Base-by-base conservation (phyloP, 179 eudicot genomes). In the Dionaea muscipula region DNA sequence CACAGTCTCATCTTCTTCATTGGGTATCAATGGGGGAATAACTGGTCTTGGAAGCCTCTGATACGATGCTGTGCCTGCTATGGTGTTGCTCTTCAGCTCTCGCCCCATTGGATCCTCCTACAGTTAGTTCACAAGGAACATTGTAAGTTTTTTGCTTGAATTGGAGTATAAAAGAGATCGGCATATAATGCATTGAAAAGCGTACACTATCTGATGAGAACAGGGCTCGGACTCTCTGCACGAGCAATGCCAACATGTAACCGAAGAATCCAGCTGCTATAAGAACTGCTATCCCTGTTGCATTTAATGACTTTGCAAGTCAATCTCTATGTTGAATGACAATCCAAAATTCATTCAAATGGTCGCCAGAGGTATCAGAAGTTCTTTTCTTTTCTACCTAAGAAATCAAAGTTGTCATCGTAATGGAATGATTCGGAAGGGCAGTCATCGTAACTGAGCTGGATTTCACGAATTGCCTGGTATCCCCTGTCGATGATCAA, bases 391-490 rank as follows among this genome's bases (percentile, higher is more conserved):
- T 33, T 33, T 13, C 37, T 0, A 33, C 7, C 37, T 33, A 13
- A 6, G 12, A 81, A 54, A 60, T 64, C 69, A 56, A 72, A 68
- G 63, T 74, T 75, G 39, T 52, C 70, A 26, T 79, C 80, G 28
- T 73, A 48, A 16, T 65, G 51, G 37, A 24, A n/a, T n/a, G n/a
- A 67, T 61, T 70, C 64, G 27, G 72, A 69, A 17, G 83, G 61
- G 55, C 97, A 90, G 67, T 90, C 95, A 47, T 71, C 75, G 27
- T 75, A 78, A 23, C 75, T 83, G 36, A 90, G 90, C 61, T 76
- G 85, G 38, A 90, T 90, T 72, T 90, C 84, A 19, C 88, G 82
- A 55, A 90, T 86, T 4, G 83, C 85, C 56, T 82, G 95, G 67
- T 81, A 80, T 68, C 95, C 95, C 70, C 95, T 67, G 52, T 90